These are phyloP conservation scores for Penicillium simplicissimum DNA, from an alignment of 495 filamentous ascomycete species.

Conservation along the genomic window DNA sequence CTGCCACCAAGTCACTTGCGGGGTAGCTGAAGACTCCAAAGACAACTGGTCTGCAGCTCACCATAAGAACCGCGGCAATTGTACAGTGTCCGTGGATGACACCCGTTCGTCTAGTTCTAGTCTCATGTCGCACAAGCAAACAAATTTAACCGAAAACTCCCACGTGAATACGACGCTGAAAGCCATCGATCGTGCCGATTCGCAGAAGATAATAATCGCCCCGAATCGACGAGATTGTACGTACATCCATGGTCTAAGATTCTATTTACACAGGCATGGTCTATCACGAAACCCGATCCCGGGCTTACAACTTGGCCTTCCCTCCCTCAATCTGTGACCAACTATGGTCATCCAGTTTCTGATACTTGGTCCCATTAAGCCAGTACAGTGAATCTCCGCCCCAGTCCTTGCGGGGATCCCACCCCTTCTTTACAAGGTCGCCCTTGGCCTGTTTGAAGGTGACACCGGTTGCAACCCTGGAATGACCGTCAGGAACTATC, in stretches of 20 bases:
- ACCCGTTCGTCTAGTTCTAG: background rate
- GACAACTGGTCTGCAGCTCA: background rate
- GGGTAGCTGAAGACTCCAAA: background rate
- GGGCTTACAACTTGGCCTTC: slow-evolving; percentile 44
- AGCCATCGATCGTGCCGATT: background rate
- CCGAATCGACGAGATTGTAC: background rate
- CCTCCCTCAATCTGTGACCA: slow-evolving; percentile 50
- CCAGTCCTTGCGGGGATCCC: slow-evolving; percentile 40
- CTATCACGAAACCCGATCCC: background rate
- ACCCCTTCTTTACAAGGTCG: slow-evolving; percentile 48
- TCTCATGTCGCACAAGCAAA: background rate
- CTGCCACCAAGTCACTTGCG: background rate
- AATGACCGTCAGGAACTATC: background rate
- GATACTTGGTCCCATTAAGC: slow-evolving; percentile 47
- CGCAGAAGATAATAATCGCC: background rate
- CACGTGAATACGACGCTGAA: background rate
- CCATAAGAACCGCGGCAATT: background rate
- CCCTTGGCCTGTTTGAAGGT: slow-evolving; percentile 57
- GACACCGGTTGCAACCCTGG: slow-evolving; percentile 49
- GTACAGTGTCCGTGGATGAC: background rate
- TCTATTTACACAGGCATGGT: background rate
- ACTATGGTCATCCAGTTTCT: slow-evolving; percentile 37
- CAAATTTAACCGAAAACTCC: background rate
- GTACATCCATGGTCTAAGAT: background rate
- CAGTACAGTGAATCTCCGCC: slow-evolving; percentile 49